These are phyloP conservation scores for Naematelia aurantialba DNA, from an alignment of 768 basidiomycete species.

Conservation along the genomic window DNA sequence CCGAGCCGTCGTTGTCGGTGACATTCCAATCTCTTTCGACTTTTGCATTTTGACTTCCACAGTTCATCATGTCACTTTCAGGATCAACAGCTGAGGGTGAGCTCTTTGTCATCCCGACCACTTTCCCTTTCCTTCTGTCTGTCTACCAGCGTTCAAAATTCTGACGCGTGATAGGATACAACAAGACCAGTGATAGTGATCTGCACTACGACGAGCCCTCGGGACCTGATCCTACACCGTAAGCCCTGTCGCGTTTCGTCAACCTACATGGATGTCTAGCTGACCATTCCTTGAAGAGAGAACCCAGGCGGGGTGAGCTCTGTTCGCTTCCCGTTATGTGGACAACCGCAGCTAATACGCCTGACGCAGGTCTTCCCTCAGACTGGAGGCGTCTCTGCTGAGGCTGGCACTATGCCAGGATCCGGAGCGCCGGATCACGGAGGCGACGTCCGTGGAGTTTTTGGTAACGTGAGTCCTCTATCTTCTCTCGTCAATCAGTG, in stretches of 20 bases:
- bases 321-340: not conserved
- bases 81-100: conserved; percentile 35
- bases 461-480: conserved; percentile 42
- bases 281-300: conserved; percentile 27
- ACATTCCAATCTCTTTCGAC: not conserved
- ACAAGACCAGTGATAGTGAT: conserved; percentile 38
- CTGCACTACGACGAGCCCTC: conserved; percentile 31
- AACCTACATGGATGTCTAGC: not conserved
- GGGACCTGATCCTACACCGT: conserved; percentile 42
- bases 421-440: conserved; percentile 37
- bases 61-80: conserved; percentile 35
- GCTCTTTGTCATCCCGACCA: no score
- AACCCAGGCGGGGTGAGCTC: conserved; percentile 48
- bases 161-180: conserved; percentile 20
- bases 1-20: no score
- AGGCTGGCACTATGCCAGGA: conserved; percentile 41
- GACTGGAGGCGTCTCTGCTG: conserved; percentile 21
- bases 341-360: not conserved
- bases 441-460: conserved; percentile 42
- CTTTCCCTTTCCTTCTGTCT: no score
- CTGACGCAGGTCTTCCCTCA: conserved; percentile 35
- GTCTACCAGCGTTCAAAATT: no score
- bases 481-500: not conserved
- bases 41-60: not conserved
- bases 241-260: conserved; percentile 9